Conservation (phyloP, 2,329 filamentous ascomycete species). For the Colletotrichum sp. region DNA sequence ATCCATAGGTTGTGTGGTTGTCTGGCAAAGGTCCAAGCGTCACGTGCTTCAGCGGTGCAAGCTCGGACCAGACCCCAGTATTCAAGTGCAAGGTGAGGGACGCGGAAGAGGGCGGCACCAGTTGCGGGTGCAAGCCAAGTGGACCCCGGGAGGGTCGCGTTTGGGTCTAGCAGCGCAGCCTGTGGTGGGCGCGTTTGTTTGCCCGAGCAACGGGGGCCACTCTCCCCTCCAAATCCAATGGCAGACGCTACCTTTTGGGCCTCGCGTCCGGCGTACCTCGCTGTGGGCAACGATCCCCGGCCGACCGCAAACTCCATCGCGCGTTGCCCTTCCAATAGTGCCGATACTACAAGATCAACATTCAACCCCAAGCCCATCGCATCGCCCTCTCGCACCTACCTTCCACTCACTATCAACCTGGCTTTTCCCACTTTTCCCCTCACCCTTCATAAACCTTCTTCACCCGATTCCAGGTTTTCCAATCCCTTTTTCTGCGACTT, state of each 20-base stretch:
- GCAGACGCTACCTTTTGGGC: background rate
- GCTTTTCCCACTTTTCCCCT: background rate
- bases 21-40: background rate
- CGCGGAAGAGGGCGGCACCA: background rate
- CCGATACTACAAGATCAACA: constrained; percentile 12
- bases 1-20: background rate
- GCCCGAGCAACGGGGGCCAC: constrained; percentile 14
- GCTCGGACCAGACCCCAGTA: background rate
- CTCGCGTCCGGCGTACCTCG: background rate
- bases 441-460: background rate
- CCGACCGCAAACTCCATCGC: background rate
- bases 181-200: constrained; percentile 14
- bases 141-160: constrained; percentile 5
- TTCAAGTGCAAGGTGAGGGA: background rate
- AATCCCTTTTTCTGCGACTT: background rate
- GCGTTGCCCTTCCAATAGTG: constrained; percentile 18
- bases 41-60: background rate
- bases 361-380: background rate
- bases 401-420: background rate
- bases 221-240: background rate
- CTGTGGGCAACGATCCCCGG: background rate
- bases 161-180: background rate
- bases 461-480: background rate
- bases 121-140: background rate
- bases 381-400: background rate